These are phyloP conservation scores for Saprolegnia diclina DNA, from an alignment of 352 stramenopile genomes.

Conservation along the genomic window DNA sequence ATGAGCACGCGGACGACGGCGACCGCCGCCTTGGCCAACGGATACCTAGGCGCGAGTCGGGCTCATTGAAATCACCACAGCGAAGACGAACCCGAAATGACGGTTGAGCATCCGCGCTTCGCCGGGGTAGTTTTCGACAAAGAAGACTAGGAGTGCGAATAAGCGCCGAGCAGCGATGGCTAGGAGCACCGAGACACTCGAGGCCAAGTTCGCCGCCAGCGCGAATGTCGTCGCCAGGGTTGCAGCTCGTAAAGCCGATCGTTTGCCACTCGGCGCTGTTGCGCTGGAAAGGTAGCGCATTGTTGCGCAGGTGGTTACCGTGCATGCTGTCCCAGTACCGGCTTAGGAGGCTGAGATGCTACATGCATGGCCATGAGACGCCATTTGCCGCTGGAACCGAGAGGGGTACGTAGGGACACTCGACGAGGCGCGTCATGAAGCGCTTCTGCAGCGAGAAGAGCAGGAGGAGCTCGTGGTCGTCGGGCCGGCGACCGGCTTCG, in stretches of 20 bases:
- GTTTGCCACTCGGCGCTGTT: slow-evolving; percentile 43
- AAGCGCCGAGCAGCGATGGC: background rate
- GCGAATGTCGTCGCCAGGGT: slow-evolving; percentile 50
- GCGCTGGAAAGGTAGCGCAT: slow-evolving; percentile 37
- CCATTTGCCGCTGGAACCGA: background rate
- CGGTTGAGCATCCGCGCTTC: slow-evolving; percentile 65
- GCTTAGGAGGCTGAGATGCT: slow-evolving; percentile 57
- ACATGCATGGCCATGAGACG: background rate
- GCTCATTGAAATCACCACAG: background rate
- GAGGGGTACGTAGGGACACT: slow-evolving; percentile 48
- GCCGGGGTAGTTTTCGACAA: slow-evolving; percentile 48
- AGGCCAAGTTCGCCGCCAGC: slow-evolving; percentile 54
- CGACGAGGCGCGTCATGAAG: slow-evolving; percentile 47
- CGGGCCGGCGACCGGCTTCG: slow-evolving; percentile 44
- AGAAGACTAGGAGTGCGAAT: slow-evolving; percentile 37
- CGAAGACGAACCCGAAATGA: slow-evolving; percentile 30
- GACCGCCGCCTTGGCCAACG: slow-evolving; percentile 54
- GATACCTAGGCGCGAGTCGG: slow-evolving; percentile 30
- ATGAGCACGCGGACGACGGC: slow-evolving; percentile 44
- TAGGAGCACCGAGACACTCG: slow-evolving; percentile 34
- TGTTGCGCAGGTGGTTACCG: slow-evolving; percentile 31
- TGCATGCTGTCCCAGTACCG: slow-evolving; percentile 54
- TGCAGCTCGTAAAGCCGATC: slow-evolving; percentile 45
- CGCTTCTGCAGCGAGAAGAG: slow-evolving; percentile 58
- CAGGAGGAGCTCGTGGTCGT: slow-evolving; percentile 55